A percentile compares a stretch with the other conserved stretches of the same genome.
These are phyloP conservation scores for Arctium minus DNA, from an alignment of 129 eudicot species.

Conservation along the genomic window DNA sequence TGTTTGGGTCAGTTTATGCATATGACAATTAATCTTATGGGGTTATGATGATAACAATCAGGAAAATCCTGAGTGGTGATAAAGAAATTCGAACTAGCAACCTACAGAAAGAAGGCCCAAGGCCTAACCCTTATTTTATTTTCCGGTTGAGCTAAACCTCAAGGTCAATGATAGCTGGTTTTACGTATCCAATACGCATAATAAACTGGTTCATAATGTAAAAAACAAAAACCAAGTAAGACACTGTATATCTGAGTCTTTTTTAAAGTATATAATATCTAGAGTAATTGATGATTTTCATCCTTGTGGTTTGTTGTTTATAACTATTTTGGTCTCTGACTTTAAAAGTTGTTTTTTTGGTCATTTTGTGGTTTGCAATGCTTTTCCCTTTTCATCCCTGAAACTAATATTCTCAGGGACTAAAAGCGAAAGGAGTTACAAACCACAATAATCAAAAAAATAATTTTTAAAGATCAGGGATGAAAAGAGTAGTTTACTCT, in stretches of 20 bases:
- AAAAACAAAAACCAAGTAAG: not conserved
- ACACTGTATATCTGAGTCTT: not conserved
- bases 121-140: not conserved
- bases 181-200: not conserved
- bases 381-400: too few relatives aligned
- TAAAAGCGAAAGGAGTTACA: too few relatives aligned
- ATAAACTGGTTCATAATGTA: not conserved
- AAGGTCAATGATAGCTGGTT: not conserved
- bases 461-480: too few relatives aligned
- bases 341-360: too few relatives aligned
- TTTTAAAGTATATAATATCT: not conserved
- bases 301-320: too few relatives aligned
- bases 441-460: too few relatives aligned
- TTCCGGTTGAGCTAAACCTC: not conserved
- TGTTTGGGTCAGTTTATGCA: too few relatives aligned
- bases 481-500: too few relatives aligned
- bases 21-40: not conserved
- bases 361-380: too few relatives aligned
- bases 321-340: too few relatives aligned
- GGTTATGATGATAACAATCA: not conserved
- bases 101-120: not conserved
- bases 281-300: too few relatives aligned
- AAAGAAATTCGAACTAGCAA: not conserved
- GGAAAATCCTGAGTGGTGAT: not conserved
- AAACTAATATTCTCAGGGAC: too few relatives aligned